Percentiles rank a stretch among this genome's conserved stretches.
phyloP scores from a whole-genome alignment of 2,329 filamentous ascomycete species.

The Colletotrichum echinochloae region DNA sequence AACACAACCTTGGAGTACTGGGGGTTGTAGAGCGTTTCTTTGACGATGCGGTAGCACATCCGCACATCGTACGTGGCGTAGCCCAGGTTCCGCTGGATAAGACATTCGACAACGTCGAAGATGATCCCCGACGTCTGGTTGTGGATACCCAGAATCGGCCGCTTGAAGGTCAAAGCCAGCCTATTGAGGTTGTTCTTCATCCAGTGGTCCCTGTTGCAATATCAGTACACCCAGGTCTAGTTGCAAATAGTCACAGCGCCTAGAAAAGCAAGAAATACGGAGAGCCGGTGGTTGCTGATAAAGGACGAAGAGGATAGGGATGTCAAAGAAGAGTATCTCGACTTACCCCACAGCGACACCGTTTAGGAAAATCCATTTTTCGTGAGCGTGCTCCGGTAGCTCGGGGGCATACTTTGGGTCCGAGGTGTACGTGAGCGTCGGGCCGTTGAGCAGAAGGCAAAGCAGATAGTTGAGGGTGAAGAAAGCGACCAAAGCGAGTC shows the following conservation, averaged over 20 bases:
- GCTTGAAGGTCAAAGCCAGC: constrained; percentile 77
- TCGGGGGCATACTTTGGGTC: constrained; percentile 64
- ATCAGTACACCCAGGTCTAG: constrained; percentile 4
- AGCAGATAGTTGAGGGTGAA: constrained; percentile 63
- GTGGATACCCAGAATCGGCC: constrained; percentile 79
- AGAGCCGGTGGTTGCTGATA: background rate
- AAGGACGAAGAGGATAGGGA: background rate
- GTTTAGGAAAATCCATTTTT: constrained; percentile 85
- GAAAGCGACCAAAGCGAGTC: constrained; percentile 55
- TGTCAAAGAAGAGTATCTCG: background rate
- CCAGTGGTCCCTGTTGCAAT: constrained; percentile 67
- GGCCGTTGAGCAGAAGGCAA: constrained; percentile 66
- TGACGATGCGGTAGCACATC: constrained; percentile 72
- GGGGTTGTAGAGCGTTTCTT: constrained; percentile 71
- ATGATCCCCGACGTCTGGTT: constrained; percentile 80
- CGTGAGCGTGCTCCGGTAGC: constrained; percentile 65
- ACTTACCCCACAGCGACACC: constrained; percentile 74
- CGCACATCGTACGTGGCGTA: constrained; percentile 79
- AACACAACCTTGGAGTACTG: constrained; percentile 78
- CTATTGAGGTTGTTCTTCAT: constrained; percentile 78
- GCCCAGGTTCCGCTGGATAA: constrained; percentile 79
- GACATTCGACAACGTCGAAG: constrained; percentile 82
- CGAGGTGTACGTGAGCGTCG: constrained; percentile 61
- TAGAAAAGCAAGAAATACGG: background rate
- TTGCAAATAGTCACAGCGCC: background rate